Evolutionary conservation across 176 grass and related monocot species (phyloP).

Genomic region (Cenchrus fungigraminus): DNA sequence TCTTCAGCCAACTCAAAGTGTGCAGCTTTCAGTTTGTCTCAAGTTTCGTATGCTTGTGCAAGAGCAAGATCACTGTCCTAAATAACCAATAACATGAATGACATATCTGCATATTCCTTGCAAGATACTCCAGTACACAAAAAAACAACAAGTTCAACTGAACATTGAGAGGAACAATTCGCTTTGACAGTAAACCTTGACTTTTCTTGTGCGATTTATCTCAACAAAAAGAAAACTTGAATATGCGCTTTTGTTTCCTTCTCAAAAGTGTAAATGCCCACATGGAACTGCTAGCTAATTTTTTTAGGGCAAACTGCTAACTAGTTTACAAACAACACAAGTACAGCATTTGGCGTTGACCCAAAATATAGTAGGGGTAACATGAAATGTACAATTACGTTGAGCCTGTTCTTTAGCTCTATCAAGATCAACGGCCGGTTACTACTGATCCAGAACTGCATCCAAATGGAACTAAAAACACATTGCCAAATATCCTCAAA

Average conservation of each 20-base stretch:
- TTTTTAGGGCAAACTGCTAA: neutral
- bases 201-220: neutral
- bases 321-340: neutral
- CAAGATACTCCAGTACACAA: neutral
- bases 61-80: conserved; percentile 97
- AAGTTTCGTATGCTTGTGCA: conserved; percentile 88
- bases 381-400: conserved; percentile 6
- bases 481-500: conserved; percentile 8
- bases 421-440: conserved; percentile 16
- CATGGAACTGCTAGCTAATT: neutral
- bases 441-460: conserved; percentile 34
- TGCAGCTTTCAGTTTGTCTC: conserved; percentile 72
- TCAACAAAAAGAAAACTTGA: neutral
- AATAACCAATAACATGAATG: conserved; percentile 50
- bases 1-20: conserved; percentile 85
- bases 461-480: conserved; percentile 2
- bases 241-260: too few species aligned
- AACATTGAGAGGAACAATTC: conserved; percentile 2
- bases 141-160: conserved; percentile 7
- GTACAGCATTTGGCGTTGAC: conserved; percentile 3
- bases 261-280: neutral
- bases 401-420: neutral
- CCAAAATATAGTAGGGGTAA: neutral
- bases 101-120: conserved; percentile 50
- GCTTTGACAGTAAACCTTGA: neutral